Base-by-base conservation (phyloP, 73 alveolate genomes). In the Uronychia binucleata region DNA sequence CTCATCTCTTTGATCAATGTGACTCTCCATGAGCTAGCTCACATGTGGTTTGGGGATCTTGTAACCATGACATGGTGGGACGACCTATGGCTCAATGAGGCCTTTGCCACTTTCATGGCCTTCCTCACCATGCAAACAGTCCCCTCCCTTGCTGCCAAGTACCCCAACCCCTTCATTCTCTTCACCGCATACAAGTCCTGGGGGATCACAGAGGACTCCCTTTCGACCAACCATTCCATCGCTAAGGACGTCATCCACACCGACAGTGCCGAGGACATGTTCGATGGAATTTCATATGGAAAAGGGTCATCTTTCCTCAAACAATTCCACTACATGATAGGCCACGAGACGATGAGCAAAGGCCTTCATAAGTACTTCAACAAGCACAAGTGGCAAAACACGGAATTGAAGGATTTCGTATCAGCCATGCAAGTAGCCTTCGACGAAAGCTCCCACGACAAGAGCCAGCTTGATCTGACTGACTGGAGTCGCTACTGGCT, bases 21-120 rank as follows among this genome's bases (percentile, higher is more conserved):
- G 26, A 78, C 92, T 29, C 95, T 96, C n/a, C 99, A 98, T 90
- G 99, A 98, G 83, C 87, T 98, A 26, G 96, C 98, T n/a, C 99
- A 98, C 84, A 96, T 96, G 99, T 98, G 99, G 99, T 98, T 98
- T 85, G 99, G 99, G 0, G 95, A 98, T 91, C 93, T 96, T 46
- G 99, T 98, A 0, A 98, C 99, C 5, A 96, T 98, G 99, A 92
- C 92, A 77, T 98, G 99, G 99, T 98, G 99, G 99, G 90, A 97
- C 92, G 99, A 98, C 86, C 94, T 98, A 67, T 98, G 99, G 99
- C 91, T 98, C 76, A 98, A 98, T 91, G 99, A 98, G 92, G 91
- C 98, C 59, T 98, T 98, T 93, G 99, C 99, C 28, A 97, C 98
- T 19, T 98, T 96, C 89, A 93, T 97, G 78, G 77, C 95, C 5